Percentiles rank a stretch among this genome's conserved stretches.
phyloP scores from a whole-genome alignment of 495 filamentous ascomycete genomes.

The Neurospora discreta region DNA sequence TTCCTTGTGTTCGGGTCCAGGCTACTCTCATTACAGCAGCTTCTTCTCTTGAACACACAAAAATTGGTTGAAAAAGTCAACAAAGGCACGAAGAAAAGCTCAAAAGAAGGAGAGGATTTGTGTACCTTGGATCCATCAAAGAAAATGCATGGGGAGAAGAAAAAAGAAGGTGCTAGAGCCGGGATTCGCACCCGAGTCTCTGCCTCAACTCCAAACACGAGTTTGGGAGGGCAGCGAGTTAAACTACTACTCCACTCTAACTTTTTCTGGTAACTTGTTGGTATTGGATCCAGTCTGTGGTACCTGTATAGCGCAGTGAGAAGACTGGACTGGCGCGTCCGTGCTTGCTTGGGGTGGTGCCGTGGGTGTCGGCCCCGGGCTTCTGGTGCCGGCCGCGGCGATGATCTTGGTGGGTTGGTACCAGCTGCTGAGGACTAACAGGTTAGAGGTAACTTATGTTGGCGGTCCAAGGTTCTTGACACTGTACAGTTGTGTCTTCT shows the following conservation, averaged over 20 bases:
- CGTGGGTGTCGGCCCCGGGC: neutral
- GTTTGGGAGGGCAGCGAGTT: slow-evolving; percentile 19
- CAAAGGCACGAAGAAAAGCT: accelerated
- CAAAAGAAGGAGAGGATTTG: accelerated
- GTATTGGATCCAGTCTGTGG: neutral
- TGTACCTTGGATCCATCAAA: neutral
- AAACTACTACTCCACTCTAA: slow-evolving; percentile 20
- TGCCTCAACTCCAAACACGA: slow-evolving; percentile 1
- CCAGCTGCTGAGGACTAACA: neutral
- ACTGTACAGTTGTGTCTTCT: accelerated
- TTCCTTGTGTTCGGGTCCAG: neutral
- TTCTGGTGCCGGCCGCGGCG: neutral
- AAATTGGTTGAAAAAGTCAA: neutral
- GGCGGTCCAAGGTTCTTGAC: neutral
- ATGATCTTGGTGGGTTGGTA: neutral
- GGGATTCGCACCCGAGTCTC: slow-evolving; percentile 18
- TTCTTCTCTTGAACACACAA: neutral
- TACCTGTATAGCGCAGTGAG: neutral
- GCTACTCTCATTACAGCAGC: neutral
- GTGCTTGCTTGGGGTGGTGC: neutral
- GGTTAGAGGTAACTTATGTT: neutral
- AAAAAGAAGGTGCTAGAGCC: slow-evolving; percentile 9
- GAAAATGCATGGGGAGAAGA: neutral
- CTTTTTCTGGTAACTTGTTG: neutral
- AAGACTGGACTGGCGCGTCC: neutral